Conservation (phyloP, 2,329 filamentous ascomycete species). For the Teratosphaeria viscida region DNA sequence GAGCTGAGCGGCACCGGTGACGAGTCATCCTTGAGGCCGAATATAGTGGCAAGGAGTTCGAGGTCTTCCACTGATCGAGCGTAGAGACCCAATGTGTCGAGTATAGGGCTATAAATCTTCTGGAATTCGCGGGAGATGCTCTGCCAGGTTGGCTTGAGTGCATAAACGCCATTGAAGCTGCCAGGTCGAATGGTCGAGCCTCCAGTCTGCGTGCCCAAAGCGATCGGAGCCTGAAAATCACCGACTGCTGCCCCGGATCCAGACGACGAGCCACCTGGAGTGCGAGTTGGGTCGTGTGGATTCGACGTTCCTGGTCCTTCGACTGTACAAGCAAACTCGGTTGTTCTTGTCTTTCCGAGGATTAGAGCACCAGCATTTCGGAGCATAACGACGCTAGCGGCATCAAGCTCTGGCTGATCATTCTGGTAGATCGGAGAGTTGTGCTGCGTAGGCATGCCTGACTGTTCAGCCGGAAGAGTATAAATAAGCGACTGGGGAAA, state of each 20-base stretch:
- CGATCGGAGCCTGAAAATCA: conserved; percentile 52
- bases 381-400: conserved; percentile 42
- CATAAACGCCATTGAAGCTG: conserved; percentile 55
- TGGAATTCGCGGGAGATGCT: conserved; percentile 52
- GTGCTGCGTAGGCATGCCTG: conserved; percentile 47
- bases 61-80: conserved; percentile 49
- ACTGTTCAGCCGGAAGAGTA: background rate
- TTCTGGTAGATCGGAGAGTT: conserved; percentile 46
- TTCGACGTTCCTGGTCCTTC: conserved; percentile 45
- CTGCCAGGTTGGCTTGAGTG: conserved; percentile 57
- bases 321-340: conserved; percentile 52
- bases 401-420: conserved; percentile 39
- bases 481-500: background rate
- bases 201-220: conserved; percentile 55
- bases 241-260: conserved; percentile 57
- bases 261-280: conserved; percentile 57
- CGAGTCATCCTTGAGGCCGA: conserved; percentile 45
- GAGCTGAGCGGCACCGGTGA: conserved; percentile 15
- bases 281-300: conserved; percentile 42
- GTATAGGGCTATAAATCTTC: conserved; percentile 47
- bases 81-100: conserved; percentile 55
- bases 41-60: conserved; percentile 44
- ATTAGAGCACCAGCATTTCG: conserved; percentile 48
- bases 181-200: conserved; percentile 55
- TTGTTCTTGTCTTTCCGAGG: conserved; percentile 51